Percentiles rank a stretch among this genome's conserved stretches.
Conservation (phyloP, 768 basidiomycete genomes). For the Pleurotus giganteus region DNA sequence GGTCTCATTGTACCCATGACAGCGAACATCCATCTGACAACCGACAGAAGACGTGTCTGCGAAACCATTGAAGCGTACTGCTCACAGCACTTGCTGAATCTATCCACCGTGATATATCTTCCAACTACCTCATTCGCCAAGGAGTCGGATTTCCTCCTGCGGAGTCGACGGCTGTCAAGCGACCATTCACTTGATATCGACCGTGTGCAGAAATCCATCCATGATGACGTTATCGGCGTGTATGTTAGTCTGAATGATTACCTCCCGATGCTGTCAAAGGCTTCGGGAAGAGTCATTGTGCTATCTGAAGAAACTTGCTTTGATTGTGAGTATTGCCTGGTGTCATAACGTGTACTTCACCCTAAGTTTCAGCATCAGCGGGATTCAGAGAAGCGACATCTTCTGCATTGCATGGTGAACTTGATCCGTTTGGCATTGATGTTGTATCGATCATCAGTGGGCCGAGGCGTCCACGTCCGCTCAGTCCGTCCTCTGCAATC, state of each 20-base stretch:
- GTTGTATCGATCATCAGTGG: constrained; percentile 6
- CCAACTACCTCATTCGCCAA: background rate
- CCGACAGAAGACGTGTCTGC: background rate
- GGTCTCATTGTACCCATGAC: constrained; percentile 7
- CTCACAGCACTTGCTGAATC: constrained; percentile 1
- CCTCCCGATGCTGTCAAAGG: constrained; percentile 1
- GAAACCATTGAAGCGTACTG: constrained; percentile 9
- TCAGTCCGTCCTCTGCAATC: background rate
- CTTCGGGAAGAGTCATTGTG: constrained; percentile 6
- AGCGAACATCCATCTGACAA: background rate
- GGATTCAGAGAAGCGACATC: background rate
- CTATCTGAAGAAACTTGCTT: constrained; percentile 5
- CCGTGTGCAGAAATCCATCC: background rate
- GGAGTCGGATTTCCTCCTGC: background rate
- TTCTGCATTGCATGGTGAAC: background rate
- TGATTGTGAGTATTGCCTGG: background rate
- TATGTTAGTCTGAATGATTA: background rate
- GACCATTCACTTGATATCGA: background rate
- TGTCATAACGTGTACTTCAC: background rate
- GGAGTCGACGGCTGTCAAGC: background rate
- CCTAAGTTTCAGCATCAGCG: background rate
- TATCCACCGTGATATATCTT: constrained; percentile 2
- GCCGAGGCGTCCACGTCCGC: background rate
- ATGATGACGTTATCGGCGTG: background rate
- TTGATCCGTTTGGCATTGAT: background rate